Evolutionary conservation across 2,329 filamentous ascomycete genomes (phyloP), one percentile per base, ranked within the genome.

Genomic region (Lojkania enalia): DNA sequence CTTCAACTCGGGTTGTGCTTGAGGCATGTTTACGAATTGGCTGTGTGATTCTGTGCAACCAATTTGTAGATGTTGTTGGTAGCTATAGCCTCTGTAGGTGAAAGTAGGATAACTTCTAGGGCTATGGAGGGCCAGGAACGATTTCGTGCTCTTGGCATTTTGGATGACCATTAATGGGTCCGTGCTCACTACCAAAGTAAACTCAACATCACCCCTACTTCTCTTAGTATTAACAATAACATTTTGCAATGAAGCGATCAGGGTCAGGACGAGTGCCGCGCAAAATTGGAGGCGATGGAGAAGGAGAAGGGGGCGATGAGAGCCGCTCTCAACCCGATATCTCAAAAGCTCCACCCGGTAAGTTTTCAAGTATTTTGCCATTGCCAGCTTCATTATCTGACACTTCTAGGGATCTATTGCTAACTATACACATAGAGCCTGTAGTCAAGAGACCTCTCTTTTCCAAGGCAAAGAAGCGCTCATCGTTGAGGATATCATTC

Each of bases 1-100:
- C 77, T 97, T 99, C 54, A 99, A 83, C 78, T 99, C 95, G 64
- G 94, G 94, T 77, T 97, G 94, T 71, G 94, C 91, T 85, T 95
- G 92, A 77, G 94, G 90, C 94, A 99, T 99, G 58, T 79, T 87
- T 77, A 19, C 9, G 18, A 15, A 20, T 36, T 21, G n/a, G n/a
- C n/a, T n/a, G 49, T 35, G 35, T 11, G 23, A n/a, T 27, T 7
- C 23, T n/a, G 23, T 27, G n/a, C 23, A n/a, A n/a, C n/a, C n/a
- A n/a, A n/a, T n/a, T n/a, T n/a, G n/a, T n/a, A n/a, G n/a, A n/a
- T n/a, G n/a, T n/a, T n/a, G n/a, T n/a, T n/a, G n/a, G n/a, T n/a
- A n/a, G n/a, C n/a, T n/a, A n/a, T n/a, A n/a, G n/a, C n/a, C n/a
- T n/a, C n/a, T n/a, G n/a, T n/a, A n/a, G n/a, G n/a, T n/a, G n/a